Conservation (phyloP, 768 basidiomycete genomes). For the Suillus paluster region DNA sequence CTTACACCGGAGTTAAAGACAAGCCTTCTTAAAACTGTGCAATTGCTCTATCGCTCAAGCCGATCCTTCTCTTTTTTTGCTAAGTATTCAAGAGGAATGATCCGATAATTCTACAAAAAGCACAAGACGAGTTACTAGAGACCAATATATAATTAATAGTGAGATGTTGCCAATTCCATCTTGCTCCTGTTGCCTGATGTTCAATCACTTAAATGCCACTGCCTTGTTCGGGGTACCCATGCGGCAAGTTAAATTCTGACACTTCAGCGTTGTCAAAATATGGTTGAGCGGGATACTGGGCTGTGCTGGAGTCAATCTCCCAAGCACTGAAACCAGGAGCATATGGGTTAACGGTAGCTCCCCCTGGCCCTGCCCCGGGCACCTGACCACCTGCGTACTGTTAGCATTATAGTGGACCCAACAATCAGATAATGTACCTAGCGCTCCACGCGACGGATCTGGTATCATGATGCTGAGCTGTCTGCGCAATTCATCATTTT, state of each 20-base stretch:
- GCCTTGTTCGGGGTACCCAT: background rate
- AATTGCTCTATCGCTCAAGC: background rate
- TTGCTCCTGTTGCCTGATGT: no score
- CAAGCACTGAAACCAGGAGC: background rate
- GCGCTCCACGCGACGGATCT: background rate
- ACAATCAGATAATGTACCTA: background rate
- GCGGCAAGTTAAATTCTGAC: background rate
- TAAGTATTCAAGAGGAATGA: background rate
- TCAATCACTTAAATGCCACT: background rate
- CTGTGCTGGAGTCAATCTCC: no score
- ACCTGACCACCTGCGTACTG: background rate
- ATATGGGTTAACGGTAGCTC: background rate
- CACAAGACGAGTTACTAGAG: background rate
- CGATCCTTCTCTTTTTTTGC: background rate
- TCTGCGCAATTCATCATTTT: background rate
- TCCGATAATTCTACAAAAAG: background rate
- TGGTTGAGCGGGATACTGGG: background rate
- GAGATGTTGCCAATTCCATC: background rate
- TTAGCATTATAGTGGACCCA: background rate
- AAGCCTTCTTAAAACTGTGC: background rate
- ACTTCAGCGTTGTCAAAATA: background rate
- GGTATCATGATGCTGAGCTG: background rate
- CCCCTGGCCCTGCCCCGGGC: background rate
- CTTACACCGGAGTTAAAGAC: background rate
- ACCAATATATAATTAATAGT: background rate